These are phyloP conservation scores for Cercospora citrullina DNA, from an alignment of 2,329 filamentous ascomycete genomes.

Conservation along the genomic window DNA sequence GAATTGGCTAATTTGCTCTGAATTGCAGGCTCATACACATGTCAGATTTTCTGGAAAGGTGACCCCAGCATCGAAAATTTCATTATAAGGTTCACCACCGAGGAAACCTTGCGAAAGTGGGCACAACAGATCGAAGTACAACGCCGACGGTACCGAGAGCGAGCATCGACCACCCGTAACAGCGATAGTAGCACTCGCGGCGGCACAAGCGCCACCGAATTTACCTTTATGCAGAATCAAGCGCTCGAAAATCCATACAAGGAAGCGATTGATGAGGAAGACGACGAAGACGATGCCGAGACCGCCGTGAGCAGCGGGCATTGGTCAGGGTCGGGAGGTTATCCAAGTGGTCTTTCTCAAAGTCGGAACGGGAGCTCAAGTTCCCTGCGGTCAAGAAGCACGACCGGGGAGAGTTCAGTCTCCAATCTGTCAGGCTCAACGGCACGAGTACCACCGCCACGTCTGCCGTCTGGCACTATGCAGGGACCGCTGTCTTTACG, in stretches of 20 bases:
- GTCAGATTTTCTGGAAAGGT: constrained; percentile 98
- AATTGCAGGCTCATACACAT: constrained; percentile 76
- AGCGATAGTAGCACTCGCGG: constrained; percentile 34
- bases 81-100: constrained; percentile 86
- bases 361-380: constrained; percentile 28
- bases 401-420: constrained; percentile 25
- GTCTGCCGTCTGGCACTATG: constrained; percentile 66
- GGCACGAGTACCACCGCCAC: constrained; percentile 62
- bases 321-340: constrained; percentile 21
- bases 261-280: constrained; percentile 57
- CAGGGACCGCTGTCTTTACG: constrained; percentile 66
- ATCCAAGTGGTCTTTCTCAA: constrained; percentile 22
- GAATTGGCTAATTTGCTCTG: constrained; percentile 26
- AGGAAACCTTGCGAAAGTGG: constrained; percentile 94
- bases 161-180: constrained; percentile 49
- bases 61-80: constrained; percentile 96
- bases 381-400: constrained; percentile 30
- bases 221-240: constrained; percentile 74
- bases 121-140: constrained; percentile 75
- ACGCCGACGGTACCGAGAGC: constrained; percentile 55
- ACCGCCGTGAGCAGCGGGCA: constrained; percentile 43
- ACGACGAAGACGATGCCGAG: constrained; percentile 54
- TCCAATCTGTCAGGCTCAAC: constrained; percentile 19
- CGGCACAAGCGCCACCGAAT: constrained; percentile 65
- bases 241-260: constrained; percentile 81